Base-by-base conservation (phyloP, 768 basidiomycete genomes). In the Terana coerulea region DNA sequence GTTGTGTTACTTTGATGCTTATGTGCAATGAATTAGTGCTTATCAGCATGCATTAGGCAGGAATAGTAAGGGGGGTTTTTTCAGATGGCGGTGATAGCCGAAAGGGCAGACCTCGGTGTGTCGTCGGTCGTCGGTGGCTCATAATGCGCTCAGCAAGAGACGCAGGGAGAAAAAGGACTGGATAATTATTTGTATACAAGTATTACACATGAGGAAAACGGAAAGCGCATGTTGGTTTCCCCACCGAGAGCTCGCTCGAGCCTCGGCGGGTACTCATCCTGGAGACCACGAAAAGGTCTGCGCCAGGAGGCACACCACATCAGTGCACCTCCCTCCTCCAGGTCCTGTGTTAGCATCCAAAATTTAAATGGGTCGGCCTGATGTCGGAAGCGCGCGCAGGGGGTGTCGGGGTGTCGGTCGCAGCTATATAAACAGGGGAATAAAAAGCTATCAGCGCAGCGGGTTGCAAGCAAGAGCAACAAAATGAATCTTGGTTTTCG, bases 271-370 rank as follows among this genome's bases (percentile, higher is more conserved):
- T 50, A 50, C 49, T 50, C 17, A 50, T 50, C 49, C 49, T 41
- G 49, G 33, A 40, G 49, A 50, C 49, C 49, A 31, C 49, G 49
- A 14, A 50, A 50, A 50, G 49, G 49, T 50, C 49, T 50, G 49
- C 49, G 49, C 49, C 39, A 50, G 45, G 31, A 46, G 4, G 22
- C 21, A n/a, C 45, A 30, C n/a, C n/a, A n/a, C n/a, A n/a, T n/a
- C n/a, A n/a, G n/a, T n/a, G 15, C 26, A n/a, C 7, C 37, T 29
- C 49, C 49, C 39, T 50, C 49, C 49, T 40, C 31, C 49, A 33
- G 49, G 49, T 19, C 45, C 45, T 46, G 30, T 10, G 35, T 37
- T 15, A 37, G 35, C 21, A 37, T 6, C 21, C 6, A 14, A 37
- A 14, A 37, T 15, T 44, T n/a, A 3, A 30, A 30, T n/a, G 19